A percentile compares a stretch with the other conserved stretches of the same genome.
Conservation (phyloP, 2,329 filamentous ascomycete genomes). For the Microthyrium microscopicum region DNA sequence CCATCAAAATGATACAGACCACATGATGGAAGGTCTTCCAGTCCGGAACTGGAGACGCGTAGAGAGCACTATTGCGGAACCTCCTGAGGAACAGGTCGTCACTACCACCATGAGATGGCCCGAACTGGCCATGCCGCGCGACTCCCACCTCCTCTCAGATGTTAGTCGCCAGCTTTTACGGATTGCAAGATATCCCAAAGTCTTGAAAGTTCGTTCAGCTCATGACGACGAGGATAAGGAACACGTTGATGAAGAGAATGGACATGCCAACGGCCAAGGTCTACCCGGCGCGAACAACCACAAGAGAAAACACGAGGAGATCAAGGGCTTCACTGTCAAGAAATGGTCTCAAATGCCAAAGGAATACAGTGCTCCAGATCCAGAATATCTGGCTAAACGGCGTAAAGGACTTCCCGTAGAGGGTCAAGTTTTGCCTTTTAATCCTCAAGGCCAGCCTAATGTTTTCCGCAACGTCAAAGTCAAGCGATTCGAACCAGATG, state of each 20-base stretch:
- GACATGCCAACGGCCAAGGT: conserved; percentile 18
- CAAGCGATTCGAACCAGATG: conserved; percentile 54
- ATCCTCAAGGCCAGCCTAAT: conserved; percentile 11
- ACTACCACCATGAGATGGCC: conserved; percentile 51
- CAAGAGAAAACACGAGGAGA: conserved; percentile 27
- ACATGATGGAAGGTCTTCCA: conserved; percentile 53
- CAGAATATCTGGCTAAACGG: conserved; percentile 45
- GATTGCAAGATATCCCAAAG: conserved; percentile 58
- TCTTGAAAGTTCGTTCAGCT: conserved; percentile 56
- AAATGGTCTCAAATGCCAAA: conserved; percentile 42
- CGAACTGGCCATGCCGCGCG: conserved; percentile 78
- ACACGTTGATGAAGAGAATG: conserved; percentile 23
- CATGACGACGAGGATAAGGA: conserved; percentile 29
- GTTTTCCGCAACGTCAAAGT: conserved; percentile 67
- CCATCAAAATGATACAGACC: conserved; percentile 44
- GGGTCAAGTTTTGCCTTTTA: conserved; percentile 15
- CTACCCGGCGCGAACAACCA: too few relatives aligned
- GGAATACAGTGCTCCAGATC: conserved; percentile 40
- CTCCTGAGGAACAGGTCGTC: conserved; percentile 41
- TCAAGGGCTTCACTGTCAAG: conserved; percentile 33
- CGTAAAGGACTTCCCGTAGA: conserved; percentile 40
- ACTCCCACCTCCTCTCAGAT: conserved; percentile 58
- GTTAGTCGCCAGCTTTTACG: conserved; percentile 72
- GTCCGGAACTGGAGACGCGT: conserved; percentile 80
- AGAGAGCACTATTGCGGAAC: conserved; percentile 42